Percentiles rank a stretch among this genome's conserved stretches.
Evolutionary conservation across 306 rosid species (phyloP).

Genomic region (Trifolium dubium): DNA sequence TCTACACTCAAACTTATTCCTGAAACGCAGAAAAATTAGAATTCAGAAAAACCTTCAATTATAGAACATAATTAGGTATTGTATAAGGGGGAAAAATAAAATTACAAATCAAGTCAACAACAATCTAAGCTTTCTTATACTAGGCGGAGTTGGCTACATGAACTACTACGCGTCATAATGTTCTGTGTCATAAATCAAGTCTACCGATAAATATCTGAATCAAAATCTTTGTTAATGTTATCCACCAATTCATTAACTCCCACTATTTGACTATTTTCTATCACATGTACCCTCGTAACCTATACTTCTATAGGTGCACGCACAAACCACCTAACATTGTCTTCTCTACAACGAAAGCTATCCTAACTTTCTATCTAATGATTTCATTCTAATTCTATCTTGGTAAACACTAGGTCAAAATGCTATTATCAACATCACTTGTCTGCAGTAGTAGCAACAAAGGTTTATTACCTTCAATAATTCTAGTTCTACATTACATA

Average conservation of each 20-base stretch:
- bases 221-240: not conserved
- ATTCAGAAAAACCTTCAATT: conserved; percentile 8
- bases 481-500: conserved; percentile 13
- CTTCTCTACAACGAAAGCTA: not conserved
- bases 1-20: conserved; percentile 94
- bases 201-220: not conserved
- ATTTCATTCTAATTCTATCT: not conserved
- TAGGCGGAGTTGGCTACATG: not conserved
- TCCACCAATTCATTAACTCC: not conserved
- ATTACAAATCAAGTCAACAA: conserved; percentile 11
- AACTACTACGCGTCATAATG: not conserved
- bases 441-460: conserved; percentile 17
- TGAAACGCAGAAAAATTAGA: conserved; percentile 44
- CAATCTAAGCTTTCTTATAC: not conserved
- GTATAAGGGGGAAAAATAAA: not conserved
- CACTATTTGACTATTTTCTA: not conserved
- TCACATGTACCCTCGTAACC: not conserved
- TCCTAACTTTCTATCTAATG: not conserved
- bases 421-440: not conserved
- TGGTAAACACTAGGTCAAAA: not conserved
- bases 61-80: conserved; percentile 5
- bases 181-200: not conserved
- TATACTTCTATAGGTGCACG: not conserved
- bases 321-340: not conserved
- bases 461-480: not conserved